These are phyloP conservation scores for Annulohypoxylon bovei DNA, from an alignment of 495 filamentous ascomycete genomes.

Conservation along the genomic window DNA sequence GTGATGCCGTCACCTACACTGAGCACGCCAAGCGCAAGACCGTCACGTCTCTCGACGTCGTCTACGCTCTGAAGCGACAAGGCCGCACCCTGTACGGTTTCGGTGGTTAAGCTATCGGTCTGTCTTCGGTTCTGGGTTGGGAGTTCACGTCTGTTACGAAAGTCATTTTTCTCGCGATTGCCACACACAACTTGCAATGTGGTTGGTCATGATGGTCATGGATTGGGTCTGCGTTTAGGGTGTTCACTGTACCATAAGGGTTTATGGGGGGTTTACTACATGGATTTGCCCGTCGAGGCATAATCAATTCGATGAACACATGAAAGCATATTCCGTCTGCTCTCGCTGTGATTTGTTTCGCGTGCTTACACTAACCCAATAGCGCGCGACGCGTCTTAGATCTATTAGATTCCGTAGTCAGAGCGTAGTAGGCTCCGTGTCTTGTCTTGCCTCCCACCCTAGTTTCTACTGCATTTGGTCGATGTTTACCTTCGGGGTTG, in stretches of 20 bases:
- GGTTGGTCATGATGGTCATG: conserved; percentile 49
- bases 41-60: conserved; percentile 92
- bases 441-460: neutral
- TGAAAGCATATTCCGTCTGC: conserved; percentile 7
- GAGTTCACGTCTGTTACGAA: conserved; percentile 49
- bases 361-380: neutral
- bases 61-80: conserved; percentile 93
- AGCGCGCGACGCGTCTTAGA: neutral
- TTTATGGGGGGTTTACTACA: conserved; percentile 32
- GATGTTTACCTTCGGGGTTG: neutral
- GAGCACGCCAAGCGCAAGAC: conserved; percentile 99
- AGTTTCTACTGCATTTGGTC: neutral
- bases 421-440: neutral
- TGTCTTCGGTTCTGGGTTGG: conserved; percentile 29
- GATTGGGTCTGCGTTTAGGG: conserved; percentile 50
- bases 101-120: conserved; percentile 77
- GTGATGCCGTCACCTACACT: conserved; percentile 97
- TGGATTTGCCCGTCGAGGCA: conserved; percentile 39
- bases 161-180: conserved; percentile 41
- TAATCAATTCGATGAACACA: conserved; percentile 46
- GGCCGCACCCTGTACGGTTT: conserved; percentile 97
- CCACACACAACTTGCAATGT: conserved; percentile 37
- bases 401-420: neutral
- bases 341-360: conserved; percentile 13
- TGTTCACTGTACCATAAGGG: conserved; percentile 54